Evolutionary conservation across 1,284 basidiomycete genomes (phyloP).

Genomic region (Lignosus rhinocerotis): DNA sequence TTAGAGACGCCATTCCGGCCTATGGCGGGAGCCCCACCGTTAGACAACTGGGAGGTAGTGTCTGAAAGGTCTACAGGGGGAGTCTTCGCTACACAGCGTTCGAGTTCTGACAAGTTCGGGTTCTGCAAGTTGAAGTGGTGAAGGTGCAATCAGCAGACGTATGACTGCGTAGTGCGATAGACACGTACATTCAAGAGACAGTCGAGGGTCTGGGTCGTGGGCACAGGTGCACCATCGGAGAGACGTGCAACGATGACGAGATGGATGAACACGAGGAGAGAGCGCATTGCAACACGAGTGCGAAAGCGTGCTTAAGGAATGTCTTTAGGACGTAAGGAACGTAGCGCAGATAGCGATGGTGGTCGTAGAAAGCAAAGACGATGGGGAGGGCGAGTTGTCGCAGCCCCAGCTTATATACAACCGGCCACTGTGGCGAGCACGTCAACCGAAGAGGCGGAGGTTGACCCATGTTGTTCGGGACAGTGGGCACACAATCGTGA

Average conservation of each 20-base stretch:
- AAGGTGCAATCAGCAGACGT: background rate
- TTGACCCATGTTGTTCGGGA: background rate
- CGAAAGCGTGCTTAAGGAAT: conserved; percentile 4
- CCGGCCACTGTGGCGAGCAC: background rate
- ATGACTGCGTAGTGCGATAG: background rate
- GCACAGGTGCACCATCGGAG: background rate
- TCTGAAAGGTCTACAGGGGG: background rate
- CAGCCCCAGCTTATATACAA: background rate
- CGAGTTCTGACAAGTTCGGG: background rate
- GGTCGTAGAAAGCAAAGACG: background rate
- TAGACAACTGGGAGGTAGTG: background rate
- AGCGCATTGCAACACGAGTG: conserved; percentile 1
- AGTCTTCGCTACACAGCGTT: background rate
- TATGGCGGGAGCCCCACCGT: background rate
- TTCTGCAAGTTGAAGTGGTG: background rate
- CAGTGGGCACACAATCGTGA: background rate
- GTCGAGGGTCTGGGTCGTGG: background rate
- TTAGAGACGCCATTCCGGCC: background rate
- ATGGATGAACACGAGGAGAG: conserved; percentile 8
- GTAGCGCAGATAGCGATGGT: conserved; percentile 5
- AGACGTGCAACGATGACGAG: background rate
- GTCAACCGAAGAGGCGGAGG: background rate
- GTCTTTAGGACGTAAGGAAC: conserved; percentile 3
- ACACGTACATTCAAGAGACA: background rate
- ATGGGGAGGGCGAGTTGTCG: background rate